Base-by-base conservation (phyloP, 257 asterid species). In the Solanum peruvianum region DNA sequence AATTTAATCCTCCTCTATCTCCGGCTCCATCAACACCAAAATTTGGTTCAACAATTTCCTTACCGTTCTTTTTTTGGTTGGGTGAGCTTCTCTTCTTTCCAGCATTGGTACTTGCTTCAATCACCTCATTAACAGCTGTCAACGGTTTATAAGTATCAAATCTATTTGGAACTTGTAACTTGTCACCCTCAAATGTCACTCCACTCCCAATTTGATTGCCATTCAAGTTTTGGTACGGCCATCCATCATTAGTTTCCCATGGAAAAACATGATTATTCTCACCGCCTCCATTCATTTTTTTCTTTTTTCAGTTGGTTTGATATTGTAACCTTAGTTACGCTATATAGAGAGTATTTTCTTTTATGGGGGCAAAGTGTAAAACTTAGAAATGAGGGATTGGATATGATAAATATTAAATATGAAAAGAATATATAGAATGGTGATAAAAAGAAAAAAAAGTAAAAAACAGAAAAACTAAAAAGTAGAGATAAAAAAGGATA, bases 231-330 rank as follows among this genome's bases (percentile, higher is more conserved):
- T 90, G 88, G 27, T 90, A 76, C 18, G 81, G 12, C 92, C 93
- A 92, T 71, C 89, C 78, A 71, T 90, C 90, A 64, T 92, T 87
- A 64, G 92, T 88, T 47, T 91, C 91, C 93, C 95, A 88, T 10
- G 83, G n/a, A 15, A 88, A 82, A 60, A 77, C 69, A 8, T 62
- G 70, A 62, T 90, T 90, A 52, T 89, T 88, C 23, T 39, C 84
- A 20, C 81, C 85, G n/a, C 82, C 92, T 75, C 87, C 93, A 9
- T 73, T 89, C 95, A 93, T 93, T 29, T 78, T 88, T 5, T 60
- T 41, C 27, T 7, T 47, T 45, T 70, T 70, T n/a, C 12, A 71
- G 58, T 2, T 84, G 29, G 31, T 47, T 27, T 58, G 72, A 47
- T 29, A 18, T 5, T 49, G 4, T 86, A 35, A 11, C 27, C 1